Evolutionary conservation across 108 stramenopile genomes (phyloP).

Genomic region (Cyclotella atomus): DNA sequence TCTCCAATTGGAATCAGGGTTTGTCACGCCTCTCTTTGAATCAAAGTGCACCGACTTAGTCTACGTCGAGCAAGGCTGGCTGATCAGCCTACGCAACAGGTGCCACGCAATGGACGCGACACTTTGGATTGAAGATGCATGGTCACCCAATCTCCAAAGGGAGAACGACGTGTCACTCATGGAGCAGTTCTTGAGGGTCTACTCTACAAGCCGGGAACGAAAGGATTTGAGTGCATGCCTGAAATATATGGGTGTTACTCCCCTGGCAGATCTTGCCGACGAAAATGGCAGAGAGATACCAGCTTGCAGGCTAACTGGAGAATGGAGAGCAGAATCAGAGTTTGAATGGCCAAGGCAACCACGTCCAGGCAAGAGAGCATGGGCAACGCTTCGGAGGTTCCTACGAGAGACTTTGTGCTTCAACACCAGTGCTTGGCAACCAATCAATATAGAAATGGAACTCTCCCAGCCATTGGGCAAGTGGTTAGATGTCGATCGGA

Average conservation of each 20-base stretch:
- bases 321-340: constrained; percentile 1
- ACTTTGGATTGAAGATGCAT: too few species aligned
- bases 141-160: too few species aligned
- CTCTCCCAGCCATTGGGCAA: neutral
- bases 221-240: neutral
- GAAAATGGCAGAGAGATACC: neutral
- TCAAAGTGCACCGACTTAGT: too few species aligned
- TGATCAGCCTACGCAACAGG: too few species aligned
- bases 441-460: neutral
- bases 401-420: neutral
- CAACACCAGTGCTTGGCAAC: neutral
- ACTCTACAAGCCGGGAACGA: too few species aligned
- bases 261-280: neutral
- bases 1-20: too few species aligned
- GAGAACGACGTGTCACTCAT: neutral
- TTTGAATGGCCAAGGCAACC: neutral
- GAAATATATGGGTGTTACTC: neutral
- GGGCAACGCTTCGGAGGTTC: neutral
- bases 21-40: too few species aligned
- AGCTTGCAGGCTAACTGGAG: constrained; percentile 1
- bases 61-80: too few species aligned
- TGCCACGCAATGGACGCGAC: too few species aligned
- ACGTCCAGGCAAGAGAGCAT: neutral
- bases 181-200: neutral
- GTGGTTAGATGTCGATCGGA: neutral